Evolutionary conservation across 1,284 basidiomycete genomes (phyloP).

Genomic region (Fomitopsis palustris): DNA sequence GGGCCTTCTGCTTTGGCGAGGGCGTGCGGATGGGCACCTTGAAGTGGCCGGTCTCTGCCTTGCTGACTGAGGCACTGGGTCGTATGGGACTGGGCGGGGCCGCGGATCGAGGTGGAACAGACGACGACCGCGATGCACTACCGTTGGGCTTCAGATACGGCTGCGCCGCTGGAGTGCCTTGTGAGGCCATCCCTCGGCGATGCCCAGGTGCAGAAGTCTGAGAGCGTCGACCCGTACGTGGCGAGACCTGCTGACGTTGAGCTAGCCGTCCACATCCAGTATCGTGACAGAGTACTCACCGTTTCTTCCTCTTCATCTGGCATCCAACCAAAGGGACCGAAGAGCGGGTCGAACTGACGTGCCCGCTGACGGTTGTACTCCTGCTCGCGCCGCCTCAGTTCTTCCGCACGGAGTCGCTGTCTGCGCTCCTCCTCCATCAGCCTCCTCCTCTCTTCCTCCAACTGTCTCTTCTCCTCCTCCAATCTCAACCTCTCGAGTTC

Average conservation of each 20-base stretch:
- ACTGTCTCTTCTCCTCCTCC: slow-evolving; percentile 18
- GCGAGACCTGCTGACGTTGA: not conserved
- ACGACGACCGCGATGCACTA: not conserved
- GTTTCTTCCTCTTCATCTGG: not conserved
- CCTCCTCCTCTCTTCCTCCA: slow-evolving; percentile 20
- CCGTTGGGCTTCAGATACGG: not conserved
- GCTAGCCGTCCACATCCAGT: not conserved
- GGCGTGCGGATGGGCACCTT: slow-evolving; percentile 2
- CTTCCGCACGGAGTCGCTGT: slow-evolving; percentile 17
- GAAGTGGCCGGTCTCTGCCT: not conserved
- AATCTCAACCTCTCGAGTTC: slow-evolving; percentile 17
- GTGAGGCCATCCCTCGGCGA: not conserved
- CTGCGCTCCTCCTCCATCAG: slow-evolving; percentile 21
- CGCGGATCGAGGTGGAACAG: not conserved
- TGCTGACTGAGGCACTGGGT: not conserved
- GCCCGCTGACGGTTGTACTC: slow-evolving; percentile 11
- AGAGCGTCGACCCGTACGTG: not conserved
- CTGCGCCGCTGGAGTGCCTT: not conserved
- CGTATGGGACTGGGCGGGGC: not conserved
- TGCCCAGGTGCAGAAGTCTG: not conserved
- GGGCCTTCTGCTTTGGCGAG: not conserved
- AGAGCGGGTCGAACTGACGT: slow-evolving; percentile 2
- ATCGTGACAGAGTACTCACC: not conserved
- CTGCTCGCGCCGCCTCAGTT: slow-evolving; percentile 20
- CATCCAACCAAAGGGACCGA: slow-evolving; percentile 1